Conservation (phyloP, 768 basidiomycete species). For the Cystofilobasidium capitatum region DNA sequence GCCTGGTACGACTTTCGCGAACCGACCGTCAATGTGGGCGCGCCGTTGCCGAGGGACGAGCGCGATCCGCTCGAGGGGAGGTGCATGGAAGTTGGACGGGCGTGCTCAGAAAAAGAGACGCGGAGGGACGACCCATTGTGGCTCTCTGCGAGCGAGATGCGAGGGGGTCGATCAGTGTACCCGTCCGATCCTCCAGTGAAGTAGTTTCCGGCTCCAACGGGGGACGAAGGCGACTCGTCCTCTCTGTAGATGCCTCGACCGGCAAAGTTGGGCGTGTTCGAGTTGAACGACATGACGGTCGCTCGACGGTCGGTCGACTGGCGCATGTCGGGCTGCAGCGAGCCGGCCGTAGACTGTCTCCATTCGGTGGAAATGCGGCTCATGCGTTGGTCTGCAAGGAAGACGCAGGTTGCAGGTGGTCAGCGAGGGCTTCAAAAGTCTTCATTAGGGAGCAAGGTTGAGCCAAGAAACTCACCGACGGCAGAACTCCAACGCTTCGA, state of each 20-base stretch:
- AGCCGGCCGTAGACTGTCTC: background rate
- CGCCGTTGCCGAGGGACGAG: background rate
- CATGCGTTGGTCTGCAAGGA: background rate
- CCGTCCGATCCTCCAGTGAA: too few species aligned
- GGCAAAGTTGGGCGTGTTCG: background rate
- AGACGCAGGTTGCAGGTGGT: too few species aligned
- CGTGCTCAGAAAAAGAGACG: background rate
- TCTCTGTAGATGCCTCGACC: background rate
- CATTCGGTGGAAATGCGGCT: conserved; percentile 3
- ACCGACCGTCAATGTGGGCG: background rate
- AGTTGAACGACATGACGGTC: background rate
- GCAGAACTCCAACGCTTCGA: conserved; percentile 9
- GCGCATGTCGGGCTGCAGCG: background rate
- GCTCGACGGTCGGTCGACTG: background rate
- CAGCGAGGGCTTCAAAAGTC: too few species aligned
- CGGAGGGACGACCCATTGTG: background rate
- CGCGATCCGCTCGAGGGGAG: background rate
- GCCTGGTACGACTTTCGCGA: conserved; percentile 2
- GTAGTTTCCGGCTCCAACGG: background rate
- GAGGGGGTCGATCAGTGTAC: background rate
- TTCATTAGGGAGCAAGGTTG: background rate
- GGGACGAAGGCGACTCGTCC: background rate
- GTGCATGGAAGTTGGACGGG: background rate
- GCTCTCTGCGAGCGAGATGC: background rate
- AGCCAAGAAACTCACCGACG: background rate